phyloP scores from a whole-genome alignment of 352 stramenopile species.

The Globisporangium echinulatum region DNA sequence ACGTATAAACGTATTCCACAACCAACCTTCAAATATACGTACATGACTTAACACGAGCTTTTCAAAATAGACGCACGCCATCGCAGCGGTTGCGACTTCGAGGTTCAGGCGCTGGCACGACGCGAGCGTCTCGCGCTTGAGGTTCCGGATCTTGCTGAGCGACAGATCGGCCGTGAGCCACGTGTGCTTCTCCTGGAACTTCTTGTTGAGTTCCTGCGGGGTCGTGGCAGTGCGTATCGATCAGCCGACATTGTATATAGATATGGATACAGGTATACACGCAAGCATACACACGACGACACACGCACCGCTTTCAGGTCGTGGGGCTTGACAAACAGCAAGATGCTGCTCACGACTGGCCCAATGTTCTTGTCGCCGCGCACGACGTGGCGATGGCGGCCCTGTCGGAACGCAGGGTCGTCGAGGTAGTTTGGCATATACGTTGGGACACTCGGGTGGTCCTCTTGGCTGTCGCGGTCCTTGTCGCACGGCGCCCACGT shows the following conservation, averaged over 20 bases:
- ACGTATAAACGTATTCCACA: too few species aligned
- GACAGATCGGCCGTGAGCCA: slow-evolving; percentile 89
- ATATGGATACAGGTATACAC: not conserved
- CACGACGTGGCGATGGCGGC: slow-evolving; percentile 75
- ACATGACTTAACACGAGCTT: slow-evolving; percentile 91
- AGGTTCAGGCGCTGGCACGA: slow-evolving; percentile 76
- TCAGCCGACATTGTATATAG: not conserved
- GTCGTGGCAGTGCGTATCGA: too few species aligned
- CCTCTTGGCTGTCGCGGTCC: slow-evolving; percentile 72
- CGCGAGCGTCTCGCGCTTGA: slow-evolving; percentile 87
- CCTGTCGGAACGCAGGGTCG: slow-evolving; percentile 78
- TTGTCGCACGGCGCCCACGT: slow-evolving; percentile 67
- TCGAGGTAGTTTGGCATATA: slow-evolving; percentile 83
- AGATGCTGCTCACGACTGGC: slow-evolving; percentile 90
- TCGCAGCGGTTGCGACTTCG: slow-evolving; percentile 91
- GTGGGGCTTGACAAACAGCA: slow-evolving; percentile 94
- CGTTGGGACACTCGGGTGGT: slow-evolving; percentile 36
- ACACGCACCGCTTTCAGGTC: slow-evolving; percentile 85
- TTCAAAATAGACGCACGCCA: slow-evolving; percentile 97
- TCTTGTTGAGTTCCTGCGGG: slow-evolving; percentile 90
- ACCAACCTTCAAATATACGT: slow-evolving; percentile 4
- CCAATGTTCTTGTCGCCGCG: slow-evolving; percentile 86
- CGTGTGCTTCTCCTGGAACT: slow-evolving; percentile 93
- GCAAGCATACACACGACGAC: not conserved
- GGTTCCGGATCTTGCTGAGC: slow-evolving; percentile 94